Evolutionary conservation across 2,329 filamentous ascomycete genomes (phyloP).

Genomic region (Mycocentrospora acerina): DNA sequence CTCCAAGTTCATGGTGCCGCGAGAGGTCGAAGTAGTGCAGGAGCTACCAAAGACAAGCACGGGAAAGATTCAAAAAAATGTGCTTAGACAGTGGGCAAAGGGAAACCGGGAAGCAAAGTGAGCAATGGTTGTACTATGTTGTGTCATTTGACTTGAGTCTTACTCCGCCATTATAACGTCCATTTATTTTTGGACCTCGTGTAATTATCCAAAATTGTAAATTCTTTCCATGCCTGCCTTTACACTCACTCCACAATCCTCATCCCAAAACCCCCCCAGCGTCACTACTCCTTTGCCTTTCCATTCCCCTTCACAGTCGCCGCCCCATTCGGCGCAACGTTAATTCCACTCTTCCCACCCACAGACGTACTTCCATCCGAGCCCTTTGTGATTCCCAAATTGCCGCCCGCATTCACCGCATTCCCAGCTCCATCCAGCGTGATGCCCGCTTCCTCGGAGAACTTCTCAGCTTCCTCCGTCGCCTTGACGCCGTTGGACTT

Average conservation of each 20-base stretch:
- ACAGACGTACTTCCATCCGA: slow-evolving; percentile 34
- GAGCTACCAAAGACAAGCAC: slow-evolving; percentile 97
- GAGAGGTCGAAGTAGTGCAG: slow-evolving; percentile 72
- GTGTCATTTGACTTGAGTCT: too few relatives aligned
- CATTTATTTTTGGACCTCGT: too few relatives aligned
- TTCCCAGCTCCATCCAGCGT: slow-evolving; percentile 24
- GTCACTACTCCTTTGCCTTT: neutral
- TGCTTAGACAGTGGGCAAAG: slow-evolving; percentile 82
- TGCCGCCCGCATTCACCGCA: slow-evolving; percentile 32
- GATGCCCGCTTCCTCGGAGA: slow-evolving; percentile 32
- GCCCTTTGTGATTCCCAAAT: slow-evolving; percentile 36
- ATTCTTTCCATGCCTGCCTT: too few relatives aligned
- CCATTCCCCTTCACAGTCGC: slow-evolving; percentile 17
- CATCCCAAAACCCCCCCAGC: too few relatives aligned
- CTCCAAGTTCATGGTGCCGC: slow-evolving; percentile 83
- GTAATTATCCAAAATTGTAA: too few relatives aligned
- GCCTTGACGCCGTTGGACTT: slow-evolving; percentile 28
- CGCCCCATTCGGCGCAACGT: slow-evolving; percentile 28
- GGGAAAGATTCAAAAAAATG: slow-evolving; percentile 95
- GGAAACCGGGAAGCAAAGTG: slow-evolving; percentile 44
- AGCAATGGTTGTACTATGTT: too few relatives aligned
- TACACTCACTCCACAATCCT: too few relatives aligned
- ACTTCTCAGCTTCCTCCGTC: slow-evolving; percentile 32
- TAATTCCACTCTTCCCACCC: slow-evolving; percentile 34
- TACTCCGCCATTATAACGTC: too few relatives aligned